Conservation (phyloP, 495 filamentous ascomycete species). For the Entonaema liquescens region DNA sequence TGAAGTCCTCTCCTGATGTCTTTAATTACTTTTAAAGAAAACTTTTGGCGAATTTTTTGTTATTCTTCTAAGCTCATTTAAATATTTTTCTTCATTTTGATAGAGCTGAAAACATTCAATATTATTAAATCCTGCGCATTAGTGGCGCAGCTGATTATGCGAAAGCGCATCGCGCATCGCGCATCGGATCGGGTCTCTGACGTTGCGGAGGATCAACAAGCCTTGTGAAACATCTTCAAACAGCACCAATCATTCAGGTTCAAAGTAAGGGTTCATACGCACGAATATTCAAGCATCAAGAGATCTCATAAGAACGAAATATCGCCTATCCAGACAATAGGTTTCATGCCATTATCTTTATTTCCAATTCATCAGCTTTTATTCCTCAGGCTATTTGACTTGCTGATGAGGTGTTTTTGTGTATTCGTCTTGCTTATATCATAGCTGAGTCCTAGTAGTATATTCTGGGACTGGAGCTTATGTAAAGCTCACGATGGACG, state of each 20-base stretch:
- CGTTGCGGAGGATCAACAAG: constrained; percentile 14
- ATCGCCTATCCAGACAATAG: neutral
- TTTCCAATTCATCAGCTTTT: neutral
- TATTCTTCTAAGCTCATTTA: neutral
- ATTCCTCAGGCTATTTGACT: neutral
- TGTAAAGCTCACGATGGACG: neutral
- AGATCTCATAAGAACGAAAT: neutral
- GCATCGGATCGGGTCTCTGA: constrained; percentile 1
- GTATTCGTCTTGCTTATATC: neutral
- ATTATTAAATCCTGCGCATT: neutral
- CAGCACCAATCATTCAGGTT: neutral
- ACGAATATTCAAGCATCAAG: constrained; percentile 1
- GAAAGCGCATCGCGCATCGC: neutral
- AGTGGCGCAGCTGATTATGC: constrained; percentile 7
- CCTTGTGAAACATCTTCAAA: constrained; percentile 25
- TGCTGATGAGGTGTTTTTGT: neutral
- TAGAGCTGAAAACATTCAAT: neutral
- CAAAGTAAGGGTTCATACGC: constrained; percentile 1
- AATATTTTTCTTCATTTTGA: neutral
- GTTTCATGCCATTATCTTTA: neutral
- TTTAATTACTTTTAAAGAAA: neutral
- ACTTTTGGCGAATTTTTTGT: neutral
- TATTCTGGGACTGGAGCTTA: neutral
- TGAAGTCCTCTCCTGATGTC: neutral
- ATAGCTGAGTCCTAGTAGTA: neutral